Percentiles rank a stretch among this genome's conserved stretches.
phyloP scores from a whole-genome alignment of 495 filamentous ascomycete species.

The Neurospora sp. region DNA sequence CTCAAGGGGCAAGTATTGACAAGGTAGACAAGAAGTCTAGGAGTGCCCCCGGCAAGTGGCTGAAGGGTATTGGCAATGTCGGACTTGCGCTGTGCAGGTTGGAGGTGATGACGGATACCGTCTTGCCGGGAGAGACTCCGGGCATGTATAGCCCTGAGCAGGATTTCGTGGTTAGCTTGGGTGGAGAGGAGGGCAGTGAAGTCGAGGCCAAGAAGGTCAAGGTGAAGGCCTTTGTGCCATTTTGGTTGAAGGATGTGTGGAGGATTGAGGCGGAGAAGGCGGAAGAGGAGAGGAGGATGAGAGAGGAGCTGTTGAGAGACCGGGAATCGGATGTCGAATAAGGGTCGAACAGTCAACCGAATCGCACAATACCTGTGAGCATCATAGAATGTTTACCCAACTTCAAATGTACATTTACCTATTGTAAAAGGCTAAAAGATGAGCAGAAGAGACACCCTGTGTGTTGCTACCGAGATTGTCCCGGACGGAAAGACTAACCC shows the following conservation, averaged over 20 bases:
- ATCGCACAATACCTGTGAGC: neutral
- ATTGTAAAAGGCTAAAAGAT: no score
- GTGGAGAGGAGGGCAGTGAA: conserved; percentile 7
- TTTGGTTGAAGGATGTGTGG: conserved; percentile 51
- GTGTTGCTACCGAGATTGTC: no score
- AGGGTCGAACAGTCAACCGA: neutral
- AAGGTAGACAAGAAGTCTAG: conserved; percentile 44
- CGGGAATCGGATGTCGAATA: neutral
- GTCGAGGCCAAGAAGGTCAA: conserved; percentile 41
- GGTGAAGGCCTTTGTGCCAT: conserved; percentile 80
- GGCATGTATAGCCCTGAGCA: conserved; percentile 33
- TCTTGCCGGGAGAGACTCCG: conserved; percentile 52
- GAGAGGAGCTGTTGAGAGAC: neutral
- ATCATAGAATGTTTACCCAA: neutral
- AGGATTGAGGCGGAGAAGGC: conserved; percentile 2
- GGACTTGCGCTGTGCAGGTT: conserved; percentile 82
- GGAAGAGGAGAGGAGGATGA: neutral
- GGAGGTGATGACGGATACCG: conserved; percentile 76
- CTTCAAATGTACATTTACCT: neutral
- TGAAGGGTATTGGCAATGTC: conserved; percentile 69
- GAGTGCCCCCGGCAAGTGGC: conserved; percentile 60
- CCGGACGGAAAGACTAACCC: no score
- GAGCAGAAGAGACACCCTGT: no score
- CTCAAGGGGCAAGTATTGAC: conserved; percentile 30
- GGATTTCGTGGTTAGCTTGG: conserved; percentile 33